A percentile compares a stretch with the other conserved stretches of the same genome.
Evolutionary conservation across 179 eudicot genomes (phyloP).

Genomic region (Silene vulgaris): DNA sequence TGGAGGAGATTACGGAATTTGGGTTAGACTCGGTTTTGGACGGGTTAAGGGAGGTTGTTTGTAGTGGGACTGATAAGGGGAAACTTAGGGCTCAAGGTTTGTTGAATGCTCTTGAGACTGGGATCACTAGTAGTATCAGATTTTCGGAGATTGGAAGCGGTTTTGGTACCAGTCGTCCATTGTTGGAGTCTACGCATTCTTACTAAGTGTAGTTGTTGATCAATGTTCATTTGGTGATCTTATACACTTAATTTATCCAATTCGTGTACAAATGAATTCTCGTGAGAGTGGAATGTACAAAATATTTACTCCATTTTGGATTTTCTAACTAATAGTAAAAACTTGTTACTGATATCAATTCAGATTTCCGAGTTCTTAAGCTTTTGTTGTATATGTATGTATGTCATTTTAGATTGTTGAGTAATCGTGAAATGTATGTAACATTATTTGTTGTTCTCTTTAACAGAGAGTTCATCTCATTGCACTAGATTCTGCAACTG

Average conservation of each 20-base stretch:
- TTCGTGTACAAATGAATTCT: not conserved
- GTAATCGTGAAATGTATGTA: not conserved
- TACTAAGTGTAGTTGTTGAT: not conserved
- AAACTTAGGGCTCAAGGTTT: constrained; percentile 40
- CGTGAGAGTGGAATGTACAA: constrained; percentile 11
- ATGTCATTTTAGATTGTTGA: not conserved
- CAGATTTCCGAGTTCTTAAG: not conserved
- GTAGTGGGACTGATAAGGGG: constrained; percentile 60
- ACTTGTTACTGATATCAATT: not conserved
- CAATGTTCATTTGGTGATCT: not conserved
- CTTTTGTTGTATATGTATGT: not conserved
- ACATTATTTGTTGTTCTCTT: not conserved
- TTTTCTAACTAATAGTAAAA: not conserved
- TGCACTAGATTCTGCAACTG: too few relatives aligned
- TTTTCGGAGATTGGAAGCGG: constrained; percentile 12
- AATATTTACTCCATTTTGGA: not conserved
- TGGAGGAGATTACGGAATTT: constrained; percentile 37
- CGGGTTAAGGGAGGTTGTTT: constrained; percentile 53
- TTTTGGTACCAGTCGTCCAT: constrained; percentile 23
- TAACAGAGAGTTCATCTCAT: too few relatives aligned
- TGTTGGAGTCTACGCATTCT: constrained; percentile 20
- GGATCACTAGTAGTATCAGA: constrained; percentile 10
- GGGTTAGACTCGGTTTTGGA: constrained; percentile 36
- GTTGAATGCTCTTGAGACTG: constrained; percentile 29
- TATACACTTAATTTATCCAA: not conserved